These are phyloP conservation scores for Lichenothelia convexa DNA, from an alignment of 495 filamentous ascomycete genomes.

Conservation along the genomic window DNA sequence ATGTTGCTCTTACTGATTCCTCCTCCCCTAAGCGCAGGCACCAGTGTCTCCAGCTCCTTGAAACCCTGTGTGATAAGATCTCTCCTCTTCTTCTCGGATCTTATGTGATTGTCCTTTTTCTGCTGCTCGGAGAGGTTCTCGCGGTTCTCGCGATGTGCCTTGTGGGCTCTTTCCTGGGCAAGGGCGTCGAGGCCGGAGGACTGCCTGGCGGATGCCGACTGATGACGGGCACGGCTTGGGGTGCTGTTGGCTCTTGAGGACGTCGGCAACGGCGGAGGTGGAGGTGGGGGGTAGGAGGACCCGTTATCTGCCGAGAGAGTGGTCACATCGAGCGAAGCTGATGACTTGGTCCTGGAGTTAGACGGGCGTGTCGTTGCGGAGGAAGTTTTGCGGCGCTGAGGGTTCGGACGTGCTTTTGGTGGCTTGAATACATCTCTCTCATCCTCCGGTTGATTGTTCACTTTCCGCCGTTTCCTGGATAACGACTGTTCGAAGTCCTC, in stretches of 20 bases:
- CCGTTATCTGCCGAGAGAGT: not conserved
- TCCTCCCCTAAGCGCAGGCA: conserved; percentile 49
- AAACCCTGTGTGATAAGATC: conserved; percentile 63
- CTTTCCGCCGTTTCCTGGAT: conserved; percentile 20
- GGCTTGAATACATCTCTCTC: not conserved
- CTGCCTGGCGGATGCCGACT: not conserved
- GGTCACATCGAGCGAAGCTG: not conserved
- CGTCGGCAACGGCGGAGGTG: not conserved
- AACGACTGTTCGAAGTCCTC: conserved; percentile 13
- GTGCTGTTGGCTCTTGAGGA: conserved; percentile 1
- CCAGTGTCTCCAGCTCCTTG: conserved; percentile 48
- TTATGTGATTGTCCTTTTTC: conserved; percentile 75
- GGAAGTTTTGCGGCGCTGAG: not conserved
- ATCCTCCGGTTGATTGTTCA: not conserved
- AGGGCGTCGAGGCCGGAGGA: conserved; percentile 5
- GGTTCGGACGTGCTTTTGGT: not conserved
- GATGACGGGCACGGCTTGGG: no score
- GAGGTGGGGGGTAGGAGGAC: not conserved
- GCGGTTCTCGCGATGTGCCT: conserved; percentile 29
- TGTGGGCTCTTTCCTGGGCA: no score
- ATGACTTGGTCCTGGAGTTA: not conserved
- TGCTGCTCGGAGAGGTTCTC: conserved; percentile 71
- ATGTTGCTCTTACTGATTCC: conserved; percentile 67
- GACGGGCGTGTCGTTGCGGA: not conserved
- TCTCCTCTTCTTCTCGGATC: conserved; percentile 72